Conservation (phyloP, 2,329 filamentous ascomycete species). For the Trichoderma harzianum region DNA sequence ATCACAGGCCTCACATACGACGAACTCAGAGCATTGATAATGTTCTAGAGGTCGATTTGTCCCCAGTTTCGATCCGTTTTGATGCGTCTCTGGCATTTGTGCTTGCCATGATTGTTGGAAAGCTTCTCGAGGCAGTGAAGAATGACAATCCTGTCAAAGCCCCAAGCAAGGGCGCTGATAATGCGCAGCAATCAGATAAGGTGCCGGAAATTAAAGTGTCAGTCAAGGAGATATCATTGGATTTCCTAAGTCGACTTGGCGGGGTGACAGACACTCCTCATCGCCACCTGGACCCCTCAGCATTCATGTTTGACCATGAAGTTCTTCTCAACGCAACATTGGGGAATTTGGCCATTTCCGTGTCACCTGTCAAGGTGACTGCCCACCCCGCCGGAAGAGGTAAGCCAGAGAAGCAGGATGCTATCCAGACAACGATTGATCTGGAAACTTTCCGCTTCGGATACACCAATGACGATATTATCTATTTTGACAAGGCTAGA, state of each 20-base stretch:
- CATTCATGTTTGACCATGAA: slow-evolving; percentile 44
- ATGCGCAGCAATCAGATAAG: slow-evolving; percentile 19
- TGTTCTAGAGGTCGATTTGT: slow-evolving; percentile 48
- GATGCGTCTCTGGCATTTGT: slow-evolving; percentile 56
- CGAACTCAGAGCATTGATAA: slow-evolving; percentile 21
- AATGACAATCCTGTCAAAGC: slow-evolving; percentile 20
- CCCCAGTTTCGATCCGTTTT: slow-evolving; percentile 51
- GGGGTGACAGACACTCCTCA: slow-evolving; percentile 51
- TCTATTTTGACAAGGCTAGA: slow-evolving; percentile 58
- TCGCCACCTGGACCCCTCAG: slow-evolving; percentile 40
- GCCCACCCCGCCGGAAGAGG: slow-evolving; percentile 17
- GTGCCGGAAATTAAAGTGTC: slow-evolving; percentile 42
- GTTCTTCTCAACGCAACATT: slow-evolving; percentile 52
- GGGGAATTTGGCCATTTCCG: slow-evolving; percentile 39
- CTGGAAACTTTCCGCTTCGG: slow-evolving; percentile 60
- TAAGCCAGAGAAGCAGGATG: slow-evolving; percentile 28
- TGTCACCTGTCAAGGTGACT: slow-evolving; percentile 24
- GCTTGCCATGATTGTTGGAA: slow-evolving; percentile 48
- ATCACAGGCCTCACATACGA: not conserved
- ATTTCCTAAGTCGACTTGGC: slow-evolving; percentile 53
- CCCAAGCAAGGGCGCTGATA: slow-evolving; percentile 17
- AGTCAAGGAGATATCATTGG: slow-evolving; percentile 49
- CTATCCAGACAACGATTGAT: slow-evolving; percentile 38
- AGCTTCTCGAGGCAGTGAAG: slow-evolving; percentile 46
- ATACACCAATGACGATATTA: slow-evolving; percentile 59